Percentiles rank a stretch among this genome's conserved stretches.
Evolutionary conservation across 208 protist genomes (phyloP).

Genomic region (Trypanosoma brucei): DNA sequence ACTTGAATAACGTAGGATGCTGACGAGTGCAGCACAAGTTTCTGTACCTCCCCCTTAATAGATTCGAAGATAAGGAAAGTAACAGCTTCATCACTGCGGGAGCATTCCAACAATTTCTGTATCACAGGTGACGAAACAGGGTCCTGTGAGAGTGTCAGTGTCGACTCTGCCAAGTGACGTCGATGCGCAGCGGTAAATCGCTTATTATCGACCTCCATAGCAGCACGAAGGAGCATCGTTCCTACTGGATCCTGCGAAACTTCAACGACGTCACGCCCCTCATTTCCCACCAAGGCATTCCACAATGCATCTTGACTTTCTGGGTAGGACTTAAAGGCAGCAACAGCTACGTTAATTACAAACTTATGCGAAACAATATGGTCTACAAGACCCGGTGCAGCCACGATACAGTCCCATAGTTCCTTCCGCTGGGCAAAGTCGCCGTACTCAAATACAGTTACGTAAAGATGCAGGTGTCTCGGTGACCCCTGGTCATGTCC

Average conservation of each 20-base stretch:
- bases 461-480: slow-evolving; percentile 52
- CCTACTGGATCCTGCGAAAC: slow-evolving; percentile 59
- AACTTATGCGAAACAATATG: slow-evolving; percentile 34
- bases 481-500: background rate
- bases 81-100: slow-evolving; percentile 10
- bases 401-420: slow-evolving; percentile 43
- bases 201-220: slow-evolving; percentile 51
- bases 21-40: slow-evolving; percentile 49
- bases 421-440: slow-evolving; percentile 60
- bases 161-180: slow-evolving; percentile 22
- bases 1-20: slow-evolving; percentile 74
- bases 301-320: slow-evolving; percentile 18
- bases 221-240: slow-evolving; percentile 64
- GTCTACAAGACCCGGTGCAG: slow-evolving; percentile 26
- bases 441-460: slow-evolving; percentile 62
- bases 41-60: slow-evolving; percentile 29
- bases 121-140: slow-evolving; percentile 75
- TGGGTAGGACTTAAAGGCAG: slow-evolving; percentile 23
- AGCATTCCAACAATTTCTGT: slow-evolving; percentile 68
- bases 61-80: slow-evolving; percentile 22
- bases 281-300: slow-evolving; percentile 7
- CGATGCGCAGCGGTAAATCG: slow-evolving; percentile 21
- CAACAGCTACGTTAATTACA: slow-evolving; percentile 24
- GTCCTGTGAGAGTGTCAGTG: slow-evolving; percentile 46
- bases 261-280: slow-evolving; percentile 22